Evolutionary conservation across 140 eudicot species (phyloP).

Genomic region (Flaveria floridana): DNA sequence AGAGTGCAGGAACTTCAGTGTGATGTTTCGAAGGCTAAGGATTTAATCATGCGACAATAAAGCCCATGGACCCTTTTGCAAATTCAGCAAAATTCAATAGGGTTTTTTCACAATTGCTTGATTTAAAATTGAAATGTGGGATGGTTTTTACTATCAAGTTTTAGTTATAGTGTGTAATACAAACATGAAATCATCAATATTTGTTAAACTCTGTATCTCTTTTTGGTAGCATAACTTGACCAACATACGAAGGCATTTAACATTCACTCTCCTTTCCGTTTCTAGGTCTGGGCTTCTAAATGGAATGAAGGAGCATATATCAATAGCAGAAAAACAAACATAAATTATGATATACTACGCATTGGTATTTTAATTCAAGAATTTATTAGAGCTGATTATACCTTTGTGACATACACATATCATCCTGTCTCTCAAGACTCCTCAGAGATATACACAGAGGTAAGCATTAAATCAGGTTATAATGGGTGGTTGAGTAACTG

Average conservation of each 20-base stretch:
- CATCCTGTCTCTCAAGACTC: constrained; percentile 84
- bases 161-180: background rate
- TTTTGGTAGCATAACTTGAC: background rate
- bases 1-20: background rate
- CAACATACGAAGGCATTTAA: constrained; percentile 4
- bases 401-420: constrained; percentile 88
- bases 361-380: constrained; percentile 89
- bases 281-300: constrained; percentile 96
- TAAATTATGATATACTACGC: constrained; percentile 54
- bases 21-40: background rate
- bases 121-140: background rate
- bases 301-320: constrained; percentile 91
- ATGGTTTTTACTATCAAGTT: constrained; percentile 13
- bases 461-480: constrained; percentile 18
- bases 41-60: background rate
- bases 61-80: background rate
- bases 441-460: constrained; percentile 92
- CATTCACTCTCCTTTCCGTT: background rate
- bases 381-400: constrained; percentile 77
- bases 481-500: background rate
- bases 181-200: background rate
- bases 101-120: background rate
- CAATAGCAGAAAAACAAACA: constrained; percentile 55
- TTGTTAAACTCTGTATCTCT: background rate
- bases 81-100: background rate